Base-by-base conservation (phyloP, 78 protist genomes). In the Chrysochromulina parva region DNA sequence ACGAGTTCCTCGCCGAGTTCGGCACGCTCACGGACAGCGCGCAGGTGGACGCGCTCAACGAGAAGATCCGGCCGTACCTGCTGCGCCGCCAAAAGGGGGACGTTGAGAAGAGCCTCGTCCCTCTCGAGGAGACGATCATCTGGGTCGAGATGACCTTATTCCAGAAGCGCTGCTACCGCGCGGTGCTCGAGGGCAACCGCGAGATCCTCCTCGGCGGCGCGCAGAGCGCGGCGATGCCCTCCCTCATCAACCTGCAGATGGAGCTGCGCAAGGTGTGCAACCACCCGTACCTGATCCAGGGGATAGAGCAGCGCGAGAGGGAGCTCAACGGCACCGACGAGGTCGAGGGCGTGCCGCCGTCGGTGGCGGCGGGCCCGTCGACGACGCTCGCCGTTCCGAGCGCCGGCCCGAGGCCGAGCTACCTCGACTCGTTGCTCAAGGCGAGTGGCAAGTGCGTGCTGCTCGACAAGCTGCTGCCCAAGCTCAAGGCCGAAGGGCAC, bases 261-360 rank as follows among this genome's bases (percentile, higher is more conserved):
- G 98, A 98, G 91, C 96, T 98, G 55, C 91, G 99, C n/a, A 98
- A 98, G 93, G 88, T 95, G 81, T 97, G 99, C 96, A 97, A 97
- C 91, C 99, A 98, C 73, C 99, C 98, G 3, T 96, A 76, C 67
- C 93, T 97, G 60, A 80, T 97, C 92, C 84, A 74, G 28, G 96
- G 92, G 38, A 94, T 96, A n/a, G 91, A 28, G n/a, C 85, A 94
- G 67, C 22, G 80, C 19, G 71, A 88, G 20, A 54, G 24, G 81
- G 90, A 67, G 48, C 13, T 13, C 24, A 58, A 58, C 62, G 13
- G 24, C 24, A 50, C 74, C 6, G 73, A 76, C 38, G 67, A 69
- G 52, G 54, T 3, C 19, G 14, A 53, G 26, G 50, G 1, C 28
- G 82, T 3, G 73, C 73, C 9, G 24, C 38, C 38, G 38, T 38